Conservation (phyloP, 2,329 filamentous ascomycete genomes). For the Colletotrichum zoysiae region DNA sequence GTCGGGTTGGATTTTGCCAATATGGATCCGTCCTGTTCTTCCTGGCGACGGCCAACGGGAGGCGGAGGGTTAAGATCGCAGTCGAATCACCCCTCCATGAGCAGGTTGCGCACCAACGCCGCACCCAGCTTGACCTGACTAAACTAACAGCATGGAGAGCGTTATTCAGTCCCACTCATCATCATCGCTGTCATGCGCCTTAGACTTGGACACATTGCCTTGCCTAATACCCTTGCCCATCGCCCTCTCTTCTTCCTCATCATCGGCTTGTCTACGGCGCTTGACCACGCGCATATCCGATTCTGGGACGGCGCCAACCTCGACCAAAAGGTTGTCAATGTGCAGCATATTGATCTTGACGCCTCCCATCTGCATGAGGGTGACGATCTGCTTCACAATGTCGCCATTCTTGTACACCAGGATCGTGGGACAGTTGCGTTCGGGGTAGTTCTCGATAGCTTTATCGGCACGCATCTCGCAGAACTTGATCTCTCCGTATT, state of each 20-base stretch:
- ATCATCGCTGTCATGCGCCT: constrained; percentile 64
- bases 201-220: constrained; percentile 60
- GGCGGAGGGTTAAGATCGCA: neutral
- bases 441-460: constrained; percentile 97
- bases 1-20: neutral
- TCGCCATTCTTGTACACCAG: constrained; percentile 93
- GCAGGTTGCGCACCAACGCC: neutral
- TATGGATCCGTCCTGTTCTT: neutral
- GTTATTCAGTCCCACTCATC: constrained; percentile 70
- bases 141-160: neutral
- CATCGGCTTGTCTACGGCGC: constrained; percentile 69
- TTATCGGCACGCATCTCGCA: constrained; percentile 93
- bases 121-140: neutral
- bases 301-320: constrained; percentile 82
- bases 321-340: constrained; percentile 84
- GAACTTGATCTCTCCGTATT: constrained; percentile 96
- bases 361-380: constrained; percentile 82
- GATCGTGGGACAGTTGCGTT: constrained; percentile 94
- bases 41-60: neutral
- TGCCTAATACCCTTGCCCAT: constrained; percentile 64
- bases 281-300: constrained; percentile 83
- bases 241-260: constrained; percentile 70
- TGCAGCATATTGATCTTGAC: constrained; percentile 77
- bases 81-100: neutral
- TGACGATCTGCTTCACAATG: constrained; percentile 93